These are phyloP conservation scores for Somion occarium DNA, from an alignment of 1,284 basidiomycete species.

Conservation along the genomic window DNA sequence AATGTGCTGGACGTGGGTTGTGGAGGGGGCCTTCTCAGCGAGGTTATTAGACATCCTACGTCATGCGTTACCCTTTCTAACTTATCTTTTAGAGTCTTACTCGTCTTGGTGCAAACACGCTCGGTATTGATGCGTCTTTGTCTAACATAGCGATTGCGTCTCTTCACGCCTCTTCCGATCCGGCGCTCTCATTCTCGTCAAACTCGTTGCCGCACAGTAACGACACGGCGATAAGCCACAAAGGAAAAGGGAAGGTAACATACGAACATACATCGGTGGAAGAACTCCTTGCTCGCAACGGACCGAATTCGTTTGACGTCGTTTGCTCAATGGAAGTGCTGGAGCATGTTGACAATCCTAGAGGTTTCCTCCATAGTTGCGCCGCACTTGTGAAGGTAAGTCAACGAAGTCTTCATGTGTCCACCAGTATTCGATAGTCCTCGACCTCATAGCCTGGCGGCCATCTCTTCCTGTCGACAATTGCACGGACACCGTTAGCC, in stretches of 20 bases:
- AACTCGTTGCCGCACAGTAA: slow-evolving; percentile 3
- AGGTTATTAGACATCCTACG: slow-evolving; percentile 45
- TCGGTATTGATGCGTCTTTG: slow-evolving; percentile 88
- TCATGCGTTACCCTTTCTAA: neutral
- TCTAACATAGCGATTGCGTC: slow-evolving; percentile 87
- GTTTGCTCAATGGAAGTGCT: slow-evolving; percentile 98
- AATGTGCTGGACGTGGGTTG: slow-evolving; percentile 87
- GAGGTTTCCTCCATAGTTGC: slow-evolving; percentile 77
- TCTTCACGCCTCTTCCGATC: slow-evolving; percentile 80
- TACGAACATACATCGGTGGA: slow-evolving; percentile 87
- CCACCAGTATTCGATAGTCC: no score
- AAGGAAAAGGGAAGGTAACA: slow-evolving; percentile 33
- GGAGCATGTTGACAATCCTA: slow-evolving; percentile 94
- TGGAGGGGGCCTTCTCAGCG: slow-evolving; percentile 91
- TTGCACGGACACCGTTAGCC: slow-evolving; percentile 88
- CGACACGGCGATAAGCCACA: slow-evolving; percentile 6
- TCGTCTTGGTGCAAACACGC: slow-evolving; percentile 79
- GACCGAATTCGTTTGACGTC: slow-evolving; percentile 74
- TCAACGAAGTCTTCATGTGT: no score
- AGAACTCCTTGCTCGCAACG: slow-evolving; percentile 45
- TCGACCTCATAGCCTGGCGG: slow-evolving; percentile 83
- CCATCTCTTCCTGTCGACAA: slow-evolving; percentile 94
- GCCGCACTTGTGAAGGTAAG: slow-evolving; percentile 81
- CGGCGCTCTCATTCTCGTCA: slow-evolving; percentile 35
- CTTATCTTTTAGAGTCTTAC: slow-evolving; percentile 66